Conservation (phyloP, 2,329 filamentous ascomycete species). For the Fusarium azukiicola region DNA sequence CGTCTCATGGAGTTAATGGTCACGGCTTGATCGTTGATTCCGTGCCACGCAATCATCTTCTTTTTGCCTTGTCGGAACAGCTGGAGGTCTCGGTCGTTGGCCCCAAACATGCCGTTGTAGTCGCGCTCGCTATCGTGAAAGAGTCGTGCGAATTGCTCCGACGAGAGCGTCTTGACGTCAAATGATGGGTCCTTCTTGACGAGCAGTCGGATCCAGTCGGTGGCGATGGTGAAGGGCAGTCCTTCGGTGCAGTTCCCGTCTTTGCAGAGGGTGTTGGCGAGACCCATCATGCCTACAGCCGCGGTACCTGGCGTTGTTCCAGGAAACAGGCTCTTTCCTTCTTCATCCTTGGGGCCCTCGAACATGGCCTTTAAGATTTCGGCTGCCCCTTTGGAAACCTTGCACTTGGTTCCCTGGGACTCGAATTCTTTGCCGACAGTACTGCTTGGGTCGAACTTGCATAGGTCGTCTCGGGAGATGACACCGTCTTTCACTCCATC, state of each 20-base stretch:
- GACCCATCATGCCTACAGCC: background rate
- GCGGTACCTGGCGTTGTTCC: background rate
- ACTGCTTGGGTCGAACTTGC: slow-evolving; percentile 24
- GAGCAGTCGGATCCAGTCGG: background rate
- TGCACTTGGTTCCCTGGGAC: background rate
- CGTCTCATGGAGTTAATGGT: background rate
- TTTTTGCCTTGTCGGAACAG: background rate
- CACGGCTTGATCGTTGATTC: slow-evolving; percentile 3
- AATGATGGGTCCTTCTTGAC: slow-evolving; percentile 4
- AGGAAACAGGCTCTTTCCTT: background rate
- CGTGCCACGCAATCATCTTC: slow-evolving; percentile 15
- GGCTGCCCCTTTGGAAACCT: background rate
- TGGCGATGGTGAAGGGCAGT: background rate
- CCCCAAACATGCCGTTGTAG: background rate
- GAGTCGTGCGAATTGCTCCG: background rate
- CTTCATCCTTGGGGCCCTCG: background rate
- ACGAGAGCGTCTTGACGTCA: background rate
- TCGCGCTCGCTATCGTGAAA: background rate
- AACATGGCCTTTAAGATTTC: background rate
- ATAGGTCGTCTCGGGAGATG: background rate
- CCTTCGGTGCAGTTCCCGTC: background rate
- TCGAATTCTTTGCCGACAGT: background rate
- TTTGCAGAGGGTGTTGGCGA: slow-evolving; percentile 6
- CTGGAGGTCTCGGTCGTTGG: background rate
- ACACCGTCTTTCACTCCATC: slow-evolving; percentile 24